phyloP scores from a whole-genome alignment of 768 basidiomycete species.

The Tephrocybe sp. region DNA sequence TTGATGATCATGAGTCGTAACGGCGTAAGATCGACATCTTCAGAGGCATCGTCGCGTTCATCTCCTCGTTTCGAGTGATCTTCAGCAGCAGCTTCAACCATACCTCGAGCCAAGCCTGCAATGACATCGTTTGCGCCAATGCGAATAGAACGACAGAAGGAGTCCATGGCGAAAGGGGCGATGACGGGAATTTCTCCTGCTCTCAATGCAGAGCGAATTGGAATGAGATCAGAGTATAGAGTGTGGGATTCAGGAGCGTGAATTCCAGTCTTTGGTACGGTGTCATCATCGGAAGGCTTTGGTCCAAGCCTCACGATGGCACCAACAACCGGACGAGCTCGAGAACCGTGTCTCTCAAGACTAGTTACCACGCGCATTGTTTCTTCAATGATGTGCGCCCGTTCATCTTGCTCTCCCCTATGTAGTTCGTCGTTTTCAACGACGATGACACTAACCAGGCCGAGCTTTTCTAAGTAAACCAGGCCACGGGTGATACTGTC shows the following conservation, averaged over 20 bases:
- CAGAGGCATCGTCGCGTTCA: constrained; percentile 40
- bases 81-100: constrained; percentile 58
- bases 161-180: constrained; percentile 90
- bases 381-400: constrained; percentile 69
- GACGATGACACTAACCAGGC: constrained; percentile 93
- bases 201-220: constrained; percentile 85
- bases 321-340: constrained; percentile 86
- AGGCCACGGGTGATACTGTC: constrained; percentile 93
- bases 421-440: constrained; percentile 83
- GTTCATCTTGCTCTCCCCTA: constrained; percentile 70
- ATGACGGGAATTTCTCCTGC: constrained; percentile 97
- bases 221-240: constrained; percentile 73
- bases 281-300: constrained; percentile 49
- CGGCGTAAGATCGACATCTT: constrained; percentile 83
- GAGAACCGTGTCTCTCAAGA: constrained; percentile 83
- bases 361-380: constrained; percentile 81
- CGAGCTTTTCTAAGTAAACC: constrained; percentile 94
- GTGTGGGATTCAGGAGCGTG: constrained; percentile 76
- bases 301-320: constrained; percentile 84
- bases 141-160: constrained; percentile 82
- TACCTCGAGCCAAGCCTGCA: constrained; percentile 82
- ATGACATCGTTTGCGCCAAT: constrained; percentile 88
- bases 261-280: constrained; percentile 29
- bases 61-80: constrained; percentile 27
- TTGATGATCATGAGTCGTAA: constrained; percentile 97